A percentile compares a stretch with the other conserved stretches of the same genome.
Conservation (phyloP, 495 filamentous ascomycete species). For the Hypoxylon lenormandii region DNA sequence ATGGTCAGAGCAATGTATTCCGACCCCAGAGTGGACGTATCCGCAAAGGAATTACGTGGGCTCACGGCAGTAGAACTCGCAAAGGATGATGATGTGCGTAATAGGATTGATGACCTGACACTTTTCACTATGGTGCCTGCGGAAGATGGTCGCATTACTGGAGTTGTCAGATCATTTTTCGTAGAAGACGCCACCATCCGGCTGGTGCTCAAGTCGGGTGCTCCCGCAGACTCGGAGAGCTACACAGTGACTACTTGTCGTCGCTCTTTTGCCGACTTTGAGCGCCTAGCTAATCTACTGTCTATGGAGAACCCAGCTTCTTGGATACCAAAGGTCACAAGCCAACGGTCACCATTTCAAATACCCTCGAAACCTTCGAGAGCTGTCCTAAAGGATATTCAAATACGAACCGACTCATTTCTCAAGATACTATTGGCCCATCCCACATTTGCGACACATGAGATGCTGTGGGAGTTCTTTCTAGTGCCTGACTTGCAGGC, state of each 20-base stretch:
- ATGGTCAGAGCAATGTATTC: slow-evolving; percentile 88
- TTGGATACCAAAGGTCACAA: slow-evolving; percentile 84
- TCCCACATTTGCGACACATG: slow-evolving; percentile 94
- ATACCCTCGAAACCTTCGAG: slow-evolving; percentile 91
- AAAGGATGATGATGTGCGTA: slow-evolving; percentile 97
- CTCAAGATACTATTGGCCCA: slow-evolving; percentile 86
- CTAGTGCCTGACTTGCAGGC: slow-evolving; percentile 93
- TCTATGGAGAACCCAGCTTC: slow-evolving; percentile 92
- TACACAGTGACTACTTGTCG: slow-evolving; percentile 95
- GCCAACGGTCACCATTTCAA: slow-evolving; percentile 88
- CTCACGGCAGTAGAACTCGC: slow-evolving; percentile 96
- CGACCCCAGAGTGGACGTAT: slow-evolving; percentile 86
- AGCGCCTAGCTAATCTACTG: slow-evolving; percentile 88
- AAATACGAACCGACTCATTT: slow-evolving; percentile 86
- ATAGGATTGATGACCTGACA: slow-evolving; percentile 92
- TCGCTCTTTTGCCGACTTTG: slow-evolving; percentile 89
- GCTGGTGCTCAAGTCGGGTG: slow-evolving; percentile 92
- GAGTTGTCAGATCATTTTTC: slow-evolving; percentile 95
- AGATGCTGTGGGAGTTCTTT: slow-evolving; percentile 99
- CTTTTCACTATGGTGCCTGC: slow-evolving; percentile 79
- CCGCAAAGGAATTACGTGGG: slow-evolving; percentile 85
- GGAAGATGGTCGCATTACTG: slow-evolving; percentile 84
- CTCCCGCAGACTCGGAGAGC: slow-evolving; percentile 71
- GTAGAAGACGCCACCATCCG: slow-evolving; percentile 96
- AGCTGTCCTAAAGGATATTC: slow-evolving; percentile 85